Evolutionary conservation across 2,329 filamentous ascomycete species (phyloP), one percentile per base, ranked within the genome.

Genomic region (Acarospora socialis): DNA sequence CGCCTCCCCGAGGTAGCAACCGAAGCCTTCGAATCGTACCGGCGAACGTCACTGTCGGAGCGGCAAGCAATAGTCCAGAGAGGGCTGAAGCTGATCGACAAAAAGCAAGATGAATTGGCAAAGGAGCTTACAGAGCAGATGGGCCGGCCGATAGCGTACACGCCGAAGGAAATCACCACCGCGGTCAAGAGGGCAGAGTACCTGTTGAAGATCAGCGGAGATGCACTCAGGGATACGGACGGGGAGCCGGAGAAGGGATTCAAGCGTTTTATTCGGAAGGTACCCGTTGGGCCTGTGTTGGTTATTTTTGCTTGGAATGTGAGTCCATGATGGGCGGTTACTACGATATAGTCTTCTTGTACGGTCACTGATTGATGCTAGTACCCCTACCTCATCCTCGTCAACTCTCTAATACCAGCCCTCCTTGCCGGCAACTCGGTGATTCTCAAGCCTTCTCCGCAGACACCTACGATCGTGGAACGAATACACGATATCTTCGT

Each of bases 261-360:
- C 64, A 84, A 77, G 60, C 70, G 87, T 43, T 94, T 81, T 51
- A 83, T 95, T 51, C 76, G 77, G 53, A 92, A 92, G 57, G 72
- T 82, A 6, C 82, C 87, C 1, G 71, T 94, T 32, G 87, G 87
- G 1, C 83, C 84, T 7, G 80, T 90, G 10, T 66, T 95, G 37
- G 69, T 94, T 43, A 73, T 95, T 38, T 94, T 94, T 57, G 80
- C 87, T 1, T 95, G 87, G 87, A 95, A 95, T 60, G 84, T 90
- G 59, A 60, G 82, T 66, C 13, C 23, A 5, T 25, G 21, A 2
- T 24, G 4, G 56, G 27, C 28, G 9, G n/a, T 19, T 10, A 32
- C 30, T 23, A 2, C n/a, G 7, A 18, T 30, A 18, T n/a, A 30
- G n/a, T 16, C 18, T 21, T 9, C 25, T 37, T 34, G 16, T 30